Conservation (phyloP, 2,329 filamentous ascomycete species). For the Xylaria sp. region DNA sequence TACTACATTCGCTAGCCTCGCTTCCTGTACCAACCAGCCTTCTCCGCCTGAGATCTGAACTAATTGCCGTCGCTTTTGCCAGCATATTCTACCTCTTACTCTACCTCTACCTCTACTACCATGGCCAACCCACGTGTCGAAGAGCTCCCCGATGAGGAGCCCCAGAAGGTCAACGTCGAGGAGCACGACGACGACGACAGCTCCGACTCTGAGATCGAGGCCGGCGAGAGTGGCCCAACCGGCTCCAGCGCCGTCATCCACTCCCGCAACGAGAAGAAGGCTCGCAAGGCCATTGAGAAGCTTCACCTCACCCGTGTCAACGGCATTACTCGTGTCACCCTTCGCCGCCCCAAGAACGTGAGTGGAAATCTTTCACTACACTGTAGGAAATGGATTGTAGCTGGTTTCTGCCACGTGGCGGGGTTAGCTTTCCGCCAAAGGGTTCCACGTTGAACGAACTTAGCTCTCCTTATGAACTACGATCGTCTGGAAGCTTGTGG, state of each 20-base stretch:
- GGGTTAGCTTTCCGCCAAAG: neutral
- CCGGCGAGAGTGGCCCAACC: conserved; percentile 73
- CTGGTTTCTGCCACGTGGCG: neutral
- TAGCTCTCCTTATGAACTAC: neutral
- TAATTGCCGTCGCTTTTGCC: conserved; percentile 17
- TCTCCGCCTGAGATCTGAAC: conserved; percentile 14
- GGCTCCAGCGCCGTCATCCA: conserved; percentile 92
- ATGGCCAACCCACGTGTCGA: conserved; percentile 99
- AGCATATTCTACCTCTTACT: conserved; percentile 30
- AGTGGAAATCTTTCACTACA: conserved; percentile 56
- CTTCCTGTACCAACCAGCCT: conserved; percentile 26
- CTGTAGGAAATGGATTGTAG: neutral
- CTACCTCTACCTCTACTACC: conserved; percentile 33
- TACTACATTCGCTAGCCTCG: conserved; percentile 31
- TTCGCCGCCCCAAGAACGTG: conserved; percentile 99
- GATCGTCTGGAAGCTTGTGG: conserved; percentile 73
- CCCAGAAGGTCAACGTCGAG: conserved; percentile 81
- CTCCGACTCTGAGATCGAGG: conserved; percentile 82
- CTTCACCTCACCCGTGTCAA: conserved; percentile 95
- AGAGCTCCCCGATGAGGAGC: conserved; percentile 93
- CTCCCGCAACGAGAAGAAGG: conserved; percentile 99
- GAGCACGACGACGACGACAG: conserved; percentile 75
- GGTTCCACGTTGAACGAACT: neutral
- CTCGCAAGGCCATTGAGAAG: conserved; percentile 98
- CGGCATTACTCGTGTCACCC: conserved; percentile 97